Percentiles rank a stretch among this genome's conserved stretches.
phyloP scores from a whole-genome alignment of 371 early-diverging fungal genomes.

The Mortierella sp. region DNA sequence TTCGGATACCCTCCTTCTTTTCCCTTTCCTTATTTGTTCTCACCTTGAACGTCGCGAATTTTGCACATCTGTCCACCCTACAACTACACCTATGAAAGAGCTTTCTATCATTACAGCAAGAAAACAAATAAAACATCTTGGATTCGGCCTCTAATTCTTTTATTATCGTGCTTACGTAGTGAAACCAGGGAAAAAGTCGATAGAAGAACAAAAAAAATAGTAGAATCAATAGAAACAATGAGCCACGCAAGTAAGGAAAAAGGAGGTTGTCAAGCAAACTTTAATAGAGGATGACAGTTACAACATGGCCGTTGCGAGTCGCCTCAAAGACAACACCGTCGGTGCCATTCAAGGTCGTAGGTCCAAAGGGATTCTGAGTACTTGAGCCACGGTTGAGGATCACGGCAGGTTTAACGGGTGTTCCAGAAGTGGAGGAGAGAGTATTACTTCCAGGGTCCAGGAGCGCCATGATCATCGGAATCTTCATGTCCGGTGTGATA shows the following conservation, averaged over 20 bases:
- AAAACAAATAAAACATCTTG: background rate
- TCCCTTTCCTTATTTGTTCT: background rate
- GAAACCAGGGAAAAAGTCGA: background rate
- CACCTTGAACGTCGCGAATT: background rate
- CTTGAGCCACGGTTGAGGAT: conserved; percentile 76
- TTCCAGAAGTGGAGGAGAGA: conserved; percentile 29
- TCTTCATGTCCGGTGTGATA: conserved; percentile 56
- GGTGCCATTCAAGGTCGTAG: conserved; percentile 73
- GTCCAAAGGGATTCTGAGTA: conserved; percentile 81
- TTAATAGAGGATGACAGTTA: conserved; percentile 68
- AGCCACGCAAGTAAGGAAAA: background rate
- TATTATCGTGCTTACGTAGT: too few species aligned
- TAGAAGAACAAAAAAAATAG: background rate
- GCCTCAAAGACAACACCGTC: conserved; percentile 75
- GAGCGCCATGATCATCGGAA: conserved; percentile 58
- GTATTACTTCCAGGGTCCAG: conserved; percentile 46
- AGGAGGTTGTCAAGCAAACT: too few species aligned
- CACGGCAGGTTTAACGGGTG: conserved; percentile 64
- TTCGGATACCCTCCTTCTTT: background rate
- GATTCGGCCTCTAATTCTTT: background rate
- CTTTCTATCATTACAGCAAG: background rate
- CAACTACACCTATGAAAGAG: background rate
- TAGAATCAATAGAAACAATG: background rate
- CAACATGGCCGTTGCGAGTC: conserved; percentile 74
- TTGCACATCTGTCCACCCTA: background rate